phyloP scores from a whole-genome alignment of 2,329 filamentous ascomycete species.

The Colletotrichum falcatum region DNA sequence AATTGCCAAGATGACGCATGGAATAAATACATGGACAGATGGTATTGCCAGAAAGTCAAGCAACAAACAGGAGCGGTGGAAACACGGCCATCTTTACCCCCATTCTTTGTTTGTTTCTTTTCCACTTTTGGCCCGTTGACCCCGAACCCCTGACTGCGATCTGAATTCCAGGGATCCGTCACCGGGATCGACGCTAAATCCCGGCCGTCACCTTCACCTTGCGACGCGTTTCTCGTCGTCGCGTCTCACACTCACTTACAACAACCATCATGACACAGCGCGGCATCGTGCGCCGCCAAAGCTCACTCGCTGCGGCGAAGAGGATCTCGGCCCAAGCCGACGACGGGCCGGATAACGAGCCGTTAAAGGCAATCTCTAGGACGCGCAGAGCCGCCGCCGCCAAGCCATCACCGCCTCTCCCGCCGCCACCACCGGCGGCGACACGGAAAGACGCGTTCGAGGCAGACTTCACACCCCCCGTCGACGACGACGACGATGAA shows the following conservation, averaged over 20 bases:
- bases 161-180: not conserved
- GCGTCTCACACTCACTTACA: constrained; percentile 10
- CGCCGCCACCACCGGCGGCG: not conserved
- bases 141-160: constrained; percentile 8
- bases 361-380: not conserved
- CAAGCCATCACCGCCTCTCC: not conserved
- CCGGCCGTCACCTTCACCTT: not conserved
- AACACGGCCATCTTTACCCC: too few relatives aligned
- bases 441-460: constrained; percentile 35
- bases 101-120: not conserved
- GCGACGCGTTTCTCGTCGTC: constrained; percentile 12
- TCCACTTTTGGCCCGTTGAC: not conserved
- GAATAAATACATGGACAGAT: too few relatives aligned
- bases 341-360: constrained; percentile 26
- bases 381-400: constrained; percentile 13
- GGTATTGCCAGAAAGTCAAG: not conserved
- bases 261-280: constrained; percentile 21
- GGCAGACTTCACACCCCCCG: constrained; percentile 23
- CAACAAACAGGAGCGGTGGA: not conserved
- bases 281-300: constrained; percentile 26
- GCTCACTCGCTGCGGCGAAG: constrained; percentile 38
- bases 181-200: constrained; percentile 33
- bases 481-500: constrained; percentile 17
- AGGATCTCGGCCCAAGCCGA: constrained; percentile 31
- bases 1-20: too few relatives aligned